Base-by-base conservation (phyloP, 176 grass and related monocot species). In the Zoysia pacifica region DNA sequence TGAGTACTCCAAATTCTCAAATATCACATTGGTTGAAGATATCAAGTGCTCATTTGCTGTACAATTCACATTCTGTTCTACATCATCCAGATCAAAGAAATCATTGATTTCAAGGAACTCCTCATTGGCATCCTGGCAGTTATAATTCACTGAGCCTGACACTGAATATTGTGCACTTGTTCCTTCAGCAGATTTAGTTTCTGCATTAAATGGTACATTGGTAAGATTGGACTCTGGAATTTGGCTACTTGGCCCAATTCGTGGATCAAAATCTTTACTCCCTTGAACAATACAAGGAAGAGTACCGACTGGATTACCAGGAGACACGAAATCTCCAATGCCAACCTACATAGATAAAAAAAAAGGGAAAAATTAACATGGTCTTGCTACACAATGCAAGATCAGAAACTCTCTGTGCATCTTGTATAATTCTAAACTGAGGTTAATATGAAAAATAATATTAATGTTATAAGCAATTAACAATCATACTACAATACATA, bases 51-150 rank as follows among this genome's bases (percentile, higher is more conserved):
- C 75, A 9, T 73, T 83, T 72, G 38, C 53, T 65, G 41, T 77
- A 69, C n/a, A 55, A 78, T 83, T 50, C 74, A 73, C 62, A 68
- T 62, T 87, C 56, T 82, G 83, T 70, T 79, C 67, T 65, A 78
- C 9, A 74, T 84, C 82, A 11, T 89, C 89, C 50, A 80, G 69
- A 65, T 88, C 87, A 63, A 79, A 70, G 56, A 98, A 87, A 93
- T 94, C 96, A 12, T 89, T 93, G 53, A 98, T 93, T 84, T 98
- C 96, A 85, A 98, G 74, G 65, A 89, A 94, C 63, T 98, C 95
- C 16, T 91, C 92, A 56, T 85, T 87, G 78, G 63, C 79, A 81
- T 78, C 82, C 37, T 50, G 77, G 6, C 36, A 60, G 39, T 61
- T 15, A 11, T 67, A 81, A 72, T 43, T 85, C 14, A 69, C 47